Percentiles rank a stretch among this genome's conserved stretches.
Evolutionary conservation across 108 stramenopile species (phyloP).

Genomic region (Conticribra weissflogii): DNA sequence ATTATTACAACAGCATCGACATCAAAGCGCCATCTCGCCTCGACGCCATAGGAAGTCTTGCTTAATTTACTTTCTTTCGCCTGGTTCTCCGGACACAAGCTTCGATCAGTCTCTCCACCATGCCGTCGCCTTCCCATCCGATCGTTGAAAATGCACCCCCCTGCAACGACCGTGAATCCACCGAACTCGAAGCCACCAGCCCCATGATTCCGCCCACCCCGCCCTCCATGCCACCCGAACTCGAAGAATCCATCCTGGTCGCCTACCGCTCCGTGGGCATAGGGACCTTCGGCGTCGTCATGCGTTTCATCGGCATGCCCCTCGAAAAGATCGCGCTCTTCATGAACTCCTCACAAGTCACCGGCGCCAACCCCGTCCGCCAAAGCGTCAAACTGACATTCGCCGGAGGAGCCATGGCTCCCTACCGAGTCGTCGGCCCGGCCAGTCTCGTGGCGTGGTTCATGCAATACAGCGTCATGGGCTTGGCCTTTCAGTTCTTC

Average conservation of each 20-base stretch:
- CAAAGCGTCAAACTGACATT: conserved; percentile 67
- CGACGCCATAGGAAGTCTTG: no score
- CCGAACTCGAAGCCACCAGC: conserved; percentile 8
- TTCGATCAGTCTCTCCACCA: no score
- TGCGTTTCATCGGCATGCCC: conserved; percentile 77
- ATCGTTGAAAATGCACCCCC: background rate
- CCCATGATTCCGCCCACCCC: background rate
- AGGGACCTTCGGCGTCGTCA: conserved; percentile 67
- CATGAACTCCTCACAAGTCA: conserved; percentile 75
- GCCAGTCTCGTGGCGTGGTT: conserved; percentile 76
- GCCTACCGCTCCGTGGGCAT: conserved; percentile 77
- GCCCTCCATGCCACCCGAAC: conserved; percentile 32
- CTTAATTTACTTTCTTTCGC: no score
- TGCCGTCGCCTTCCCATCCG: background rate
- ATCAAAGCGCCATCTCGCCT: no score
- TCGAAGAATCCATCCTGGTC: conserved; percentile 50
- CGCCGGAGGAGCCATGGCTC: conserved; percentile 54
- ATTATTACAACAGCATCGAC: no score
- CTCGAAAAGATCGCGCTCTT: conserved; percentile 82
- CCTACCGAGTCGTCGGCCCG: conserved; percentile 75
- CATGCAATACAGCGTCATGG: conserved; percentile 77
- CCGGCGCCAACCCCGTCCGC: conserved; percentile 55
- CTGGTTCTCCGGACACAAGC: no score
- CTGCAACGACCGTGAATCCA: background rate
- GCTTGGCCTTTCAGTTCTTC: conserved; percentile 68